Percentiles rank a stretch among this genome's conserved stretches.
These are phyloP conservation scores for Dentipellis fragilis DNA, from an alignment of 768 basidiomycete genomes.

Conservation along the genomic window DNA sequence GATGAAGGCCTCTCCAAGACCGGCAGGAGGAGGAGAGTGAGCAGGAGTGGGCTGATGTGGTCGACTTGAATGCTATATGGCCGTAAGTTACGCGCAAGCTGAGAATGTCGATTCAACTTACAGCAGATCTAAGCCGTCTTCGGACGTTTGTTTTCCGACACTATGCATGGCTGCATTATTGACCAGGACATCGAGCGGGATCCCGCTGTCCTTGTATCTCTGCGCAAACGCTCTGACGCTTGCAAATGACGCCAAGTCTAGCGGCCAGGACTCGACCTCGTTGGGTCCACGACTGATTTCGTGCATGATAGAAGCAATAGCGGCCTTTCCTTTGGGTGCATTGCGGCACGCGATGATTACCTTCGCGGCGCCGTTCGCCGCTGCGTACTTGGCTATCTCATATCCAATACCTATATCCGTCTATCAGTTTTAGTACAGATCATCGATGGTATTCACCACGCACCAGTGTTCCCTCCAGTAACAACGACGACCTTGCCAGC, in stretches of 20 bases:
- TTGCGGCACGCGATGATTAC: not conserved
- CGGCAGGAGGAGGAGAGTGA: not conserved
- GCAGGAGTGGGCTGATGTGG: not conserved
- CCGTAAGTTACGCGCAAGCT: not conserved
- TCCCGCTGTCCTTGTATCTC: not conserved
- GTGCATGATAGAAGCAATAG: not conserved
- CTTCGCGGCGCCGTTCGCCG: not conserved
- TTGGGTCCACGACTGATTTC: not conserved
- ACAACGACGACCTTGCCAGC: not conserved
- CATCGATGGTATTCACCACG: not conserved
- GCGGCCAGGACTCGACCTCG: not conserved
- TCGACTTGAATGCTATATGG: not conserved
- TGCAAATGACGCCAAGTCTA: not conserved
- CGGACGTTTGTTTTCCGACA: not conserved
- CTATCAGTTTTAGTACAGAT: not conserved
- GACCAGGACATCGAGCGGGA: not conserved
- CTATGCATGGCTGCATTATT: not conserved
- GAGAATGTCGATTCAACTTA: not conserved
- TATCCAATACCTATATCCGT: not conserved
- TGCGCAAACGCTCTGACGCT: not conserved
- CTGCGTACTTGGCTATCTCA: not conserved
- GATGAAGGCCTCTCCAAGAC: not conserved
- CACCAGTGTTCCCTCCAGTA: not conserved
- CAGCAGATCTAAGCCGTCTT: not conserved
- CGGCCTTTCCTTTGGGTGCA: not conserved